A percentile compares a stretch with the other conserved stretches of the same genome.
phyloP scores from a whole-genome alignment of 805 yeast species.

The Cyberlindnera xylosilytica region DNA sequence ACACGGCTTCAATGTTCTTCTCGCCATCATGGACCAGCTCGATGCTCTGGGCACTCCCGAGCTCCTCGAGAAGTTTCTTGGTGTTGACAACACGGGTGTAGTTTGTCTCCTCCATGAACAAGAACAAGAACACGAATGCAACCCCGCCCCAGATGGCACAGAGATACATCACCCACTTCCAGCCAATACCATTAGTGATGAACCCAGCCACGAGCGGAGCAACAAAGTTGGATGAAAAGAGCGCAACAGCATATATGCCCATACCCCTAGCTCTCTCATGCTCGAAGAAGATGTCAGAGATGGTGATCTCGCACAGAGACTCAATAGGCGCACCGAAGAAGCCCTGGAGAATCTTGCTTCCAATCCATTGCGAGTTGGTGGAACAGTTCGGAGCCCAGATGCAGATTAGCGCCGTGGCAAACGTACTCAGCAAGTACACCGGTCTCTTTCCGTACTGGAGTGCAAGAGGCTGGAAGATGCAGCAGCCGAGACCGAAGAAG shows the following conservation, averaged over 20 bases:
- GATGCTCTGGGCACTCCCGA: constrained; percentile 1
- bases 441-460: constrained; percentile 48
- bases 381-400: constrained; percentile 42
- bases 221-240: constrained; percentile 50
- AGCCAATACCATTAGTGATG: constrained; percentile 46
- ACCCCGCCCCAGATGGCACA: constrained; percentile 45
- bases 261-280: constrained; percentile 47
- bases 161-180: constrained; percentile 52
- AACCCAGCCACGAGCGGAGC: constrained; percentile 62
- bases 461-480: constrained; percentile 51
- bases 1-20: constrained; percentile 12
- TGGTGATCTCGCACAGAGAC: constrained; percentile 46
- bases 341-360: constrained; percentile 36
- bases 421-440: constrained; percentile 36
- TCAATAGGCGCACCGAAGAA: constrained; percentile 43
- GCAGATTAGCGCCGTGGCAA: constrained; percentile 38
- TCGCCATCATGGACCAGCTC: constrained; percentile 5
- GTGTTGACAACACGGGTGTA: no score
- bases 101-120: constrained; percentile 55
- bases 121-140: constrained; percentile 36
- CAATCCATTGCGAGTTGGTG: constrained; percentile 36
- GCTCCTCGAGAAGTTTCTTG: constrained; percentile 8
- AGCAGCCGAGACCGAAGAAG: constrained; percentile 49
- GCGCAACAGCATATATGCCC: constrained; percentile 50
- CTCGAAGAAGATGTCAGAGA: constrained; percentile 48